These are phyloP conservation scores for Pseudogymnoascus sp. DNA, from an alignment of 2,329 filamentous ascomycete species.

Conservation along the genomic window DNA sequence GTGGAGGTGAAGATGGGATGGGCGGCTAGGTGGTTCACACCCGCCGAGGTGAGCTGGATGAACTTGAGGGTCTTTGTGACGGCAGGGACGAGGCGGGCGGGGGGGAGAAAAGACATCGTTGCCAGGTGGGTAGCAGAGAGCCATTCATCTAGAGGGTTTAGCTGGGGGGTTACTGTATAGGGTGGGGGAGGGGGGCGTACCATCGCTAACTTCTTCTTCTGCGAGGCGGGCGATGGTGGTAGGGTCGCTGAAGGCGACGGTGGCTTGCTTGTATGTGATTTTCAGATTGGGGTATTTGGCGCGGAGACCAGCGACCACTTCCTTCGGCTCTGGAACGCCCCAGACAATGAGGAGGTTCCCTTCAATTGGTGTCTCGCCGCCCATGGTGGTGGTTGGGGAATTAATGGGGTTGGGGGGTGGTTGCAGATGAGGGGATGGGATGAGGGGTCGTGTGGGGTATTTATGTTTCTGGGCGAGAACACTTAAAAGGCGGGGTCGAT, in stretches of 20 bases:
- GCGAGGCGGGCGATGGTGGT: neutral
- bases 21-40: slow-evolving; percentile 24
- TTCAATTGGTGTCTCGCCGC: slow-evolving; percentile 31
- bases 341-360: slow-evolving; percentile 37
- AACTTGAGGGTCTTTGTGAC: slow-evolving; percentile 28
- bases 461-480: neutral
- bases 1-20: slow-evolving; percentile 27
- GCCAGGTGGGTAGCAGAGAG: slow-evolving; percentile 25
- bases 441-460: slow-evolving; percentile 4
- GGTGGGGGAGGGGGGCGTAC: slow-evolving; percentile 17
- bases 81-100: slow-evolving; percentile 13
- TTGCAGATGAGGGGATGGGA: neutral
- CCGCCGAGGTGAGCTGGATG: slow-evolving; percentile 28
- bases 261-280: slow-evolving; percentile 33
- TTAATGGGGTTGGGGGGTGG: neutral
- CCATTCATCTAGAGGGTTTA: neutral
- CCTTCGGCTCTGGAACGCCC: slow-evolving; percentile 34
- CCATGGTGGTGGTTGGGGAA: slow-evolving; percentile 31
- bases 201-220: slow-evolving; percentile 13
- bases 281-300: slow-evolving; percentile 37
- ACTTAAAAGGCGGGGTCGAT: neutral
- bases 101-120: slow-evolving; percentile 23
- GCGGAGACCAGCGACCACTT: slow-evolving; percentile 30
- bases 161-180: neutral
- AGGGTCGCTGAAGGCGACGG: slow-evolving; percentile 13